A percentile compares a stretch with the other conserved stretches of the same genome.
These are phyloP conservation scores for Boletales sp. DNA, from an alignment of 768 basidiomycete genomes.

Conservation along the genomic window DNA sequence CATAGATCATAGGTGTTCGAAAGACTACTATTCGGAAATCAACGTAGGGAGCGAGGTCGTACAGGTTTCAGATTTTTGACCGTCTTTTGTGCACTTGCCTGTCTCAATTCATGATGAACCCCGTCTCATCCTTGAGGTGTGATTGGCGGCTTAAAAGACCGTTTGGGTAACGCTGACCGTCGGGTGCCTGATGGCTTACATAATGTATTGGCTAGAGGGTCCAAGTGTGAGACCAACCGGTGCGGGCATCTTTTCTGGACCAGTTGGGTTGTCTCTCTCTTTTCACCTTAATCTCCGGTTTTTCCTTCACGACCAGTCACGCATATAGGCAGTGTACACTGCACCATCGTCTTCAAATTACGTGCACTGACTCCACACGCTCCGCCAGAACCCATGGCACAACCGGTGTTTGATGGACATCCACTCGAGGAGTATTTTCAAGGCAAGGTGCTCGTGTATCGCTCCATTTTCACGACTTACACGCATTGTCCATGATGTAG, in stretches of 20 bases:
- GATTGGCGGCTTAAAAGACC: no score
- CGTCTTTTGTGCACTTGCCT: no score
- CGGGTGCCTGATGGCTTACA: no score
- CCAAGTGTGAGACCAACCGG: background rate
- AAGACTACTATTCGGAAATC: no score
- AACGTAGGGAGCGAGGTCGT: no score
- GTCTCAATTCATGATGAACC: no score
- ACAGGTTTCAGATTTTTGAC: no score
- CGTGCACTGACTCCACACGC: slow-evolving; percentile 8
- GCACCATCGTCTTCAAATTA: slow-evolving; percentile 4
- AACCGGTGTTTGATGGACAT: slow-evolving; percentile 74
- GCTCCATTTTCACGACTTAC: slow-evolving; percentile 3
- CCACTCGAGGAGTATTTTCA: slow-evolving; percentile 71
- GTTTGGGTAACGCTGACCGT: no score
- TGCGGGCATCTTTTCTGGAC: no score
- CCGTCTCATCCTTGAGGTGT: no score
- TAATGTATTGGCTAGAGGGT: background rate
- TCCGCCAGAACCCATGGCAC: slow-evolving; percentile 50
- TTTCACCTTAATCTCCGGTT: slow-evolving; percentile 27
- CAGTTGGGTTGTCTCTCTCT: background rate
- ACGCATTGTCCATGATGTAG: slow-evolving; percentile 33
- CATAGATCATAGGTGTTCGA: no score
- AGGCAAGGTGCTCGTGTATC: slow-evolving; percentile 36
- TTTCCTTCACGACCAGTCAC: slow-evolving; percentile 18
- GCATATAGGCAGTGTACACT: slow-evolving; percentile 20